These are phyloP conservation scores for Thelonectria discophora DNA, from an alignment of 2,329 filamentous ascomycete genomes.

Conservation along the genomic window DNA sequence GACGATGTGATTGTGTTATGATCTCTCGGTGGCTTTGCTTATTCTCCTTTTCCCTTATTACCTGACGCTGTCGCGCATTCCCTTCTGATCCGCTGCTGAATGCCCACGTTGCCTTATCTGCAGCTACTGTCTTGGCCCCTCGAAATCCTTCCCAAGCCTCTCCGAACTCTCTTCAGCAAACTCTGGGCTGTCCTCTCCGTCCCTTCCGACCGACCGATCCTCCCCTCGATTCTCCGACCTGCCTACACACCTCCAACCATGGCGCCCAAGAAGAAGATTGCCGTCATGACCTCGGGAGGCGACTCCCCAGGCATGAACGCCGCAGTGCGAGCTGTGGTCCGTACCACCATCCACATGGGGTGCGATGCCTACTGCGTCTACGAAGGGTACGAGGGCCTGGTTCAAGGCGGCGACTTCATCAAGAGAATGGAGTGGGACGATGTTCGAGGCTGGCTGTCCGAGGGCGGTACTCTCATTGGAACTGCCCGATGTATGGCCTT, in stretches of 20 bases:
- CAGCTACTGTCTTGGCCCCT: conserved; percentile 44
- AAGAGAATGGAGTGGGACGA: conserved; percentile 90
- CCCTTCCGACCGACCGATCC: conserved; percentile 27
- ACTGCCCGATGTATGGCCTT: conserved; percentile 94
- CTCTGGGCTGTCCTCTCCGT: conserved; percentile 40
- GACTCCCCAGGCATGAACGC: conserved; percentile 97
- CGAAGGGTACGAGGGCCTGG: conserved; percentile 95
- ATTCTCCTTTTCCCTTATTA: conserved; percentile 13
- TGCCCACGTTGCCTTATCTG: conserved; percentile 39
- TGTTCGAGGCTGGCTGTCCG: conserved; percentile 91
- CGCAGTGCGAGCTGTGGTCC: conserved; percentile 87
- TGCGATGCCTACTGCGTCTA: conserved; percentile 85
- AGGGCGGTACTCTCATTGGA: conserved; percentile 94
- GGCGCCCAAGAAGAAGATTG: conserved; percentile 73
- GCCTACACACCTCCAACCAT: conserved; percentile 47
- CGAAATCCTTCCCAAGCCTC: conserved; percentile 41
- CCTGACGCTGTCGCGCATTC: conserved; percentile 3
- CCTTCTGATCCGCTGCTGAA: conserved; percentile 35
- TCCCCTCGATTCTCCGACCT: conserved; percentile 23
- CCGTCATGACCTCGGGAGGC: conserved; percentile 92
- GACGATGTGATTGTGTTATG: conserved; percentile 33
- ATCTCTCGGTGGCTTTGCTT: conserved; percentile 10
- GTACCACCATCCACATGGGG: conserved; percentile 86
- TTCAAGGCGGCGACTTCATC: conserved; percentile 89
- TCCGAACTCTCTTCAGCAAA: conserved; percentile 41